phyloP scores from a whole-genome alignment of 1,139 yeast species.

The Neolecta irregularis region DNA sequence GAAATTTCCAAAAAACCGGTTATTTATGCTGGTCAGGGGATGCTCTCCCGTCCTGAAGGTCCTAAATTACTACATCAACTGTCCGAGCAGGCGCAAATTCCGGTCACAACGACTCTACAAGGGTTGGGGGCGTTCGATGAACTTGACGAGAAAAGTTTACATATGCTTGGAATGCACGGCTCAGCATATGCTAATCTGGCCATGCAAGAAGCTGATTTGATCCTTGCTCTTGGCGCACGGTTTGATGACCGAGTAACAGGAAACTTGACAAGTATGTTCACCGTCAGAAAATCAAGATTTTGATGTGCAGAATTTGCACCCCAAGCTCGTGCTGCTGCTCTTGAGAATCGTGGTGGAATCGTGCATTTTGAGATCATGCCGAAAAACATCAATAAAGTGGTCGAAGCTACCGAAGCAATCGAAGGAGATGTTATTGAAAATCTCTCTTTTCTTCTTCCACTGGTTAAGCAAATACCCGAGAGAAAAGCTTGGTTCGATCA shows the following conservation, averaged over 20 bases:
- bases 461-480: constrained; percentile 35
- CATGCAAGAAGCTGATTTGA: constrained; percentile 82
- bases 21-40: constrained; percentile 84
- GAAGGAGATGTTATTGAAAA: constrained; percentile 89
- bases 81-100: constrained; percentile 79
- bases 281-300: no score
- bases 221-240: constrained; percentile 89
- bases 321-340: constrained; percentile 75
- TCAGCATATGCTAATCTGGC: constrained; percentile 89
- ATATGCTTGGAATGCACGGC: constrained; percentile 98
- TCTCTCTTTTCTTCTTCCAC: constrained; percentile 56
- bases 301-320: constrained; percentile 98
- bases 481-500: constrained; percentile 70
- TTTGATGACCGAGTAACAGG: constrained; percentile 97
- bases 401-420: constrained; percentile 89
- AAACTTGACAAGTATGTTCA: constrained; percentile 52
- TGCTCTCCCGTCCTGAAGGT: constrained; percentile 65
- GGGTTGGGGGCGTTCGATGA: constrained; percentile 93
- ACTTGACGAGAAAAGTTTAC: constrained; percentile 74
- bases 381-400: constrained; percentile 93
- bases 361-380: constrained; percentile 91
- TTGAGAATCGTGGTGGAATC: constrained; percentile 84
- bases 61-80: constrained; percentile 66
- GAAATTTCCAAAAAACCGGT: constrained; percentile 78
- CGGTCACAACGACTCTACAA: constrained; percentile 90